These are phyloP conservation scores for Plasmodium ovale DNA, from an alignment of 169 alveolate species.

Conservation along the genomic window DNA sequence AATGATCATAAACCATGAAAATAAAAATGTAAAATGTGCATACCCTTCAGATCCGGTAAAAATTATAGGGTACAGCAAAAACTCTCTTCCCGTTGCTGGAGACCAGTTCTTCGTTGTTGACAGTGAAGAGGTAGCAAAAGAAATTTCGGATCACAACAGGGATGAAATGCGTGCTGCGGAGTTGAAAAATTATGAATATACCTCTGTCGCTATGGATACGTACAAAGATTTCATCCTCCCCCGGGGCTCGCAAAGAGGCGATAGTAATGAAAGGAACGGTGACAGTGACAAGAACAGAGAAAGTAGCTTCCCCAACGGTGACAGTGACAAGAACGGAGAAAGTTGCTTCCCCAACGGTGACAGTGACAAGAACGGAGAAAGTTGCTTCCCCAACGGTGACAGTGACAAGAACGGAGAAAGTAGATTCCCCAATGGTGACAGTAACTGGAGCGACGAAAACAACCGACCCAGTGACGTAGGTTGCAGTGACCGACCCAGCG, in stretches of 20 bases:
- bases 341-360: too few relatives aligned
- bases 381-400: not conserved
- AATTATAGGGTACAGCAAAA: slow-evolving; percentile 53
- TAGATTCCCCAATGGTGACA: not conserved
- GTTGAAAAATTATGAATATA: not conserved
- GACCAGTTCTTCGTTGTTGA: slow-evolving; percentile 39
- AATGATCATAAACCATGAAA: slow-evolving; percentile 34
- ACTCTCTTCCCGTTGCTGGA: slow-evolving; percentile 60
- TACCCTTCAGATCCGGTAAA: slow-evolving; percentile 62
- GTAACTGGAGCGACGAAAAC: not conserved
- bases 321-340: not conserved
- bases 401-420: not conserved
- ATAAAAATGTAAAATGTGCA: slow-evolving; percentile 60
- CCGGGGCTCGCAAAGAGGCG: too few relatives aligned
- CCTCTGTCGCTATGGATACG: not conserved
- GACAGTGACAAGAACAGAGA: not conserved
- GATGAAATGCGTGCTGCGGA: not conserved
- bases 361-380: not conserved
- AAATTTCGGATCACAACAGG: slow-evolving; percentile 45
- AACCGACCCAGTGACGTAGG: too few relatives aligned
- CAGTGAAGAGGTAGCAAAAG: slow-evolving; percentile 29
- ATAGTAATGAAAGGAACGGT: not conserved
- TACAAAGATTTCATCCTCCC: slow-evolving; percentile 20
- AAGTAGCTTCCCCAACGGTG: too few relatives aligned
- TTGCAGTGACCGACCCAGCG: not conserved